phyloP scores from a whole-genome alignment of 2,329 filamentous ascomycete species.

The Erysiphe pulchra region DNA sequence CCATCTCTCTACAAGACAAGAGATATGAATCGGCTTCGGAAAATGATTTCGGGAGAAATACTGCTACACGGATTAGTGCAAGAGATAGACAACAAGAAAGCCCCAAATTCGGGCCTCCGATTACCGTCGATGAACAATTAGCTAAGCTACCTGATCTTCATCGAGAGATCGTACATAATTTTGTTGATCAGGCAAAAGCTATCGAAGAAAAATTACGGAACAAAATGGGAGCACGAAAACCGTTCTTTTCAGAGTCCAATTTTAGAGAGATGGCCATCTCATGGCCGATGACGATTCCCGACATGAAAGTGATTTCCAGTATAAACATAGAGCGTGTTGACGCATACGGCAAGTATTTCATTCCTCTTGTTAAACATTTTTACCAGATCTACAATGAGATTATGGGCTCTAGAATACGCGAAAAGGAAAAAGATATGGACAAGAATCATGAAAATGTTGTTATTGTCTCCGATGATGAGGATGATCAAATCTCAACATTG shows the following conservation, averaged over 20 bases:
- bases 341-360: slow-evolving; percentile 32
- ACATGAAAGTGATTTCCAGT: slow-evolving; percentile 36
- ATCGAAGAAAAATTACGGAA: slow-evolving; percentile 36
- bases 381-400: slow-evolving; percentile 23
- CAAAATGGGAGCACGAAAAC: slow-evolving; percentile 25
- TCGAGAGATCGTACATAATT: slow-evolving; percentile 33
- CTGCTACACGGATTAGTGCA: slow-evolving; percentile 6
- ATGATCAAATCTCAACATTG: slow-evolving; percentile 2
- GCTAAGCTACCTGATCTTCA: slow-evolving; percentile 31
- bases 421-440: slow-evolving; percentile 10
- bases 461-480: slow-evolving; percentile 15
- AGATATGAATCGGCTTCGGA: slow-evolving; percentile 16
- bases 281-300: slow-evolving; percentile 33
- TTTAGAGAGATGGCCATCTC: slow-evolving; percentile 48
- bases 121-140: slow-evolving; percentile 28
- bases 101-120: slow-evolving; percentile 27
- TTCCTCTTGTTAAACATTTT: slow-evolving; percentile 28
- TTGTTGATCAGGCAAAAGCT: slow-evolving; percentile 34
- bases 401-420: slow-evolving; percentile 13
- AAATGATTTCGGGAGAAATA: slow-evolving; percentile 8
- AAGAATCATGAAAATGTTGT: slow-evolving; percentile 20
- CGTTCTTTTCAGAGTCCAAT: slow-evolving; percentile 41
- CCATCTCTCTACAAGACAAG: slow-evolving; percentile 4
- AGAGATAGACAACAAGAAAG: slow-evolving; percentile 6
- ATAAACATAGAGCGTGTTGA: slow-evolving; percentile 37